A percentile compares a stretch with the other conserved stretches of the same genome.
These are phyloP conservation scores for Geotrichum siamense DNA, from an alignment of 1,139 yeast genomes.

Conservation along the genomic window DNA sequence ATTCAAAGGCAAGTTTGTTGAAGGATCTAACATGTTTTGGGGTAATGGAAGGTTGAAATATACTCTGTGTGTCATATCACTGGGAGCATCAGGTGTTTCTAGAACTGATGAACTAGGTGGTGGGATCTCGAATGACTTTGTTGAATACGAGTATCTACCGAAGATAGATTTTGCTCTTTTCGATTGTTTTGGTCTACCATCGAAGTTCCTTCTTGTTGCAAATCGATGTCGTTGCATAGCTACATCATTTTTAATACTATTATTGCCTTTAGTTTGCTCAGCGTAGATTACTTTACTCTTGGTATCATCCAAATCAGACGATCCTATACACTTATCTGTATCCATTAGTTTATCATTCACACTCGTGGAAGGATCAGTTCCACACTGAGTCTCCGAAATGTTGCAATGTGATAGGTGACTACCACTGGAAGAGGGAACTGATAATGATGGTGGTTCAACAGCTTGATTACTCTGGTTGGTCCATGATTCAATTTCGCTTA, in stretches of 20 bases:
- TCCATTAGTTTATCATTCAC: no score
- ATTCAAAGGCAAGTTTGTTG: conserved; percentile 52
- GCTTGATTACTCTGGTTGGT: no score
- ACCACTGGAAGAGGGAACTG: no score
- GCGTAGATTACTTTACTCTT: no score
- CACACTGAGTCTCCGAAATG: no score
- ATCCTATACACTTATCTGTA: no score
- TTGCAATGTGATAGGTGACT: no score
- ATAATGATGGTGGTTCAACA: no score
- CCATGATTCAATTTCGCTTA: no score
- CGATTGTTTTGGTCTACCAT: conserved; percentile 51
- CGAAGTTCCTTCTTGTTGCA: conserved; percentile 80
- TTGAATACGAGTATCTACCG: conserved; percentile 1
- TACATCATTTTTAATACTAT: conserved; percentile 1
- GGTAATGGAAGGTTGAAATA: conserved; percentile 71
- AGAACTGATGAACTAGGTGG: conserved; percentile 1
- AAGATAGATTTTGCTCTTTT: conserved; percentile 28
- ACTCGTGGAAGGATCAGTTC: no score
- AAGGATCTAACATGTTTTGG: conserved; percentile 47
- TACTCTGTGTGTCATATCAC: conserved; percentile 26
- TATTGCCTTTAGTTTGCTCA: no score
- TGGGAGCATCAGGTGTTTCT: not conserved
- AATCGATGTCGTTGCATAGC: conserved; percentile 71
- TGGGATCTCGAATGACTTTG: not conserved
- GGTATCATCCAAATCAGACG: no score